phyloP scores from a whole-genome alignment of 2,329 filamentous ascomycete species.

The Sclerotinia glacialis region DNA sequence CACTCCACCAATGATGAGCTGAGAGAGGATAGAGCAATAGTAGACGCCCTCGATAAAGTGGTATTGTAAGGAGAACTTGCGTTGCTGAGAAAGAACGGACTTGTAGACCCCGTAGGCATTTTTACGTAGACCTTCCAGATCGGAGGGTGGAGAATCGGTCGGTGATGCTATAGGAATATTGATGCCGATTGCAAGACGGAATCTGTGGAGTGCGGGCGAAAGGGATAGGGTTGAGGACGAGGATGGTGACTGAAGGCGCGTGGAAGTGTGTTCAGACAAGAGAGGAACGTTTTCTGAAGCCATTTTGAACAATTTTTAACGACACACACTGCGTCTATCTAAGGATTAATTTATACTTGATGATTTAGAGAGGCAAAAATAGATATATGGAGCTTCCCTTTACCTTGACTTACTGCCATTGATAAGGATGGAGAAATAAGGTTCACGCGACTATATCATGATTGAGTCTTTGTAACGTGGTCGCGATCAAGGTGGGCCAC shows the following conservation, averaged over 20 bases:
- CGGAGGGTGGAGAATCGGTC: constrained; percentile 1
- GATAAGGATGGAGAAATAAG: constrained; percentile 6
- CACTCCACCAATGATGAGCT: constrained; percentile 49
- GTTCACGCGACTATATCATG: constrained; percentile 16
- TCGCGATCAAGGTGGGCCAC: not conserved
- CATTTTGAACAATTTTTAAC: not conserved
- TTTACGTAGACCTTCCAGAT: constrained; percentile 29
- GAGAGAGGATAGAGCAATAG: constrained; percentile 45
- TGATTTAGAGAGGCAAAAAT: not conserved
- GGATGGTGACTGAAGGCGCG: not conserved
- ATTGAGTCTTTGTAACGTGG: not conserved
- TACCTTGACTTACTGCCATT: not conserved
- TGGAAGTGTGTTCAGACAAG: not conserved
- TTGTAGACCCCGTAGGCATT: constrained; percentile 41
- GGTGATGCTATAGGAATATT: constrained; percentile 1
- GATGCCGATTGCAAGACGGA: constrained; percentile 12
- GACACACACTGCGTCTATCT: not conserved
- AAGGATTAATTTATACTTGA: not conserved
- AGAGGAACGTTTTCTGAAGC: constrained; percentile 7
- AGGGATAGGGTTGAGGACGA: not conserved
- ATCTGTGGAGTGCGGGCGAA: not conserved
- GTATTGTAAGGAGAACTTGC: constrained; percentile 40
- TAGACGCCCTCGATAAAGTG: constrained; percentile 41
- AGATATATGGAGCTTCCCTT: not conserved
- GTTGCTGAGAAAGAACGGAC: constrained; percentile 41